These are phyloP conservation scores for Kodamaea ohmeri DNA, from an alignment of 1,139 yeast genomes.

Conservation along the genomic window DNA sequence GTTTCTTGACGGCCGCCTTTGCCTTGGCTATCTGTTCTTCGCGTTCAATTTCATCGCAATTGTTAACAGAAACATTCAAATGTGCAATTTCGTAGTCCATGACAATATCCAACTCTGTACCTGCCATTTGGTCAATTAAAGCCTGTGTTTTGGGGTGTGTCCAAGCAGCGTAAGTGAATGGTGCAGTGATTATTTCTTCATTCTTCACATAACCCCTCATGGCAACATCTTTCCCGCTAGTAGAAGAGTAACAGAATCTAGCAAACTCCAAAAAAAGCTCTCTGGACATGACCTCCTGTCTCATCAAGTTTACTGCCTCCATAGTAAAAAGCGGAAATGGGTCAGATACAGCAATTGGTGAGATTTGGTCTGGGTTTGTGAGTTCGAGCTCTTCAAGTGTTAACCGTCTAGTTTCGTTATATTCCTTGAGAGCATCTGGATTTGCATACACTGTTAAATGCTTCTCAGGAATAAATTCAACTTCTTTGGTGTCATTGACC, in stretches of 20 bases:
- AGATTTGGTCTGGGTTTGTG: constrained; percentile 37
- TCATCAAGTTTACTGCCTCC: constrained; percentile 56
- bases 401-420: constrained; percentile 36
- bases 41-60: constrained; percentile 24
- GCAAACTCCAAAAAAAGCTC: constrained; percentile 46
- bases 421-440: constrained; percentile 25
- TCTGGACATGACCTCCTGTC: constrained; percentile 45
- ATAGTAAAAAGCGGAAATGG: constrained; percentile 59
- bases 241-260: constrained; percentile 35
- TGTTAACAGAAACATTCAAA: constrained; percentile 45
- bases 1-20: constrained; percentile 6
- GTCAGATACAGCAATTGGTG: constrained; percentile 51
- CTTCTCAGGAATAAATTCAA: constrained; percentile 40
- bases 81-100: constrained; percentile 57
- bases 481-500: constrained; percentile 9
- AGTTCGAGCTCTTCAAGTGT: constrained; percentile 50
- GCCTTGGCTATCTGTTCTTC: constrained; percentile 3
- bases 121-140: constrained; percentile 51
- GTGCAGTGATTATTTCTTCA: constrained; percentile 27
- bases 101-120: constrained; percentile 49
- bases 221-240: constrained; percentile 46
- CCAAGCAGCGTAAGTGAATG: constrained; percentile 55
- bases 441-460: constrained; percentile 41
- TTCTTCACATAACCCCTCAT: constrained; percentile 49
- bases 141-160: constrained; percentile 52